A percentile compares a stretch with the other conserved stretches of the same genome.
These are phyloP conservation scores for Aspergillus ochraceus DNA, from an alignment of 2,329 filamentous ascomycete species.

Conservation along the genomic window DNA sequence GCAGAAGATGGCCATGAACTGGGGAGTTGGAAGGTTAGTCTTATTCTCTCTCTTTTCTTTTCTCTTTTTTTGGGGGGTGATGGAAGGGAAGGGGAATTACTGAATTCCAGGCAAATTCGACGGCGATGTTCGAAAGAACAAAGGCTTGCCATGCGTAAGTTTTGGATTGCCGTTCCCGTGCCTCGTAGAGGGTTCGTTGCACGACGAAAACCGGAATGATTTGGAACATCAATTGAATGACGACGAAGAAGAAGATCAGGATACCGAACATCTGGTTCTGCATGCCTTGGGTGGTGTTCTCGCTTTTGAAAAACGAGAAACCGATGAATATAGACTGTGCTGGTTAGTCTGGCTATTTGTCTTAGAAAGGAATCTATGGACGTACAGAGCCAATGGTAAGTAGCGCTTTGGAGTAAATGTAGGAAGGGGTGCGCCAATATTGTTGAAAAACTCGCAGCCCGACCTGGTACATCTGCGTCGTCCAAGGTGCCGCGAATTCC, in stretches of 20 bases:
- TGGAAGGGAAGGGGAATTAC: not conserved
- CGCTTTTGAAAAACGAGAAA: constrained; percentile 73
- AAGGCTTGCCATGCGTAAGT: constrained; percentile 72
- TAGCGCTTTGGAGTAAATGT: constrained; percentile 77
- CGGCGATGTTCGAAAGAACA: constrained; percentile 66
- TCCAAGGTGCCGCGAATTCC: constrained; percentile 60
- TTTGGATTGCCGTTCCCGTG: constrained; percentile 61
- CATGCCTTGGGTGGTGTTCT: constrained; percentile 73
- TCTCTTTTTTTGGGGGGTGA: too few species aligned
- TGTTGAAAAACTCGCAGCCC: constrained; percentile 75
- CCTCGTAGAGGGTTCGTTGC: constrained; percentile 58
- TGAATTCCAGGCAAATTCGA: constrained; percentile 64
- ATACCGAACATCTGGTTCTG: constrained; percentile 87
- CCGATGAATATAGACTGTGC: constrained; percentile 68
- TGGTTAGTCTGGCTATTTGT: not conserved
- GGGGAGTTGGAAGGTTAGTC: not conserved
- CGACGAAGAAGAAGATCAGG: constrained; percentile 78
- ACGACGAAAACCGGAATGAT: constrained; percentile 59
- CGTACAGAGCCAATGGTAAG: constrained; percentile 60
- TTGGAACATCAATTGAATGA: constrained; percentile 55
- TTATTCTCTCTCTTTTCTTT: too few species aligned
- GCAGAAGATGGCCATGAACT: constrained; percentile 57
- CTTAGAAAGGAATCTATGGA: not conserved
- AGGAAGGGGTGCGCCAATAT: constrained; percentile 83
- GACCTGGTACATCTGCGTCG: constrained; percentile 63